phyloP scores from a whole-genome alignment of 179 eudicot genomes.

The Silene coronaria region DNA sequence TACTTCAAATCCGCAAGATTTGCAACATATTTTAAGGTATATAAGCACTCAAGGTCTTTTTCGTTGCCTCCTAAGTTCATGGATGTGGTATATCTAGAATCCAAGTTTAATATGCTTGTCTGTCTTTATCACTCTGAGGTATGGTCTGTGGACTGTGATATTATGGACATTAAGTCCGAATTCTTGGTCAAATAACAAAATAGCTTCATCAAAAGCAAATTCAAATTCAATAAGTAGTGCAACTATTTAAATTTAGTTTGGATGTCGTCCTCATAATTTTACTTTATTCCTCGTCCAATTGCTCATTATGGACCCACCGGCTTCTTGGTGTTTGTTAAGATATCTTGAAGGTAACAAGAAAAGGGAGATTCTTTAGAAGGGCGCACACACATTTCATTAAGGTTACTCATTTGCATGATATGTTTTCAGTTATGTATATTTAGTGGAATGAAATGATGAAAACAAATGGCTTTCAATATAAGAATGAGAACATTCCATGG shows the following conservation, averaged over 20 bases:
- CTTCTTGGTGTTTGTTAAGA: conserved; percentile 9
- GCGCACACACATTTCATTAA: not conserved
- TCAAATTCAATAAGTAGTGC: conserved; percentile 11
- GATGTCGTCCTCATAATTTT: not conserved
- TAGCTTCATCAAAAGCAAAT: conserved; percentile 10
- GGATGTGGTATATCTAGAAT: conserved; percentile 10
- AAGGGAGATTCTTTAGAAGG: conserved; percentile 2
- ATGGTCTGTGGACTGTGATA: conserved; percentile 3
- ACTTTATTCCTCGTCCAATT: not conserved
- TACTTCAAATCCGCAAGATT: not conserved
- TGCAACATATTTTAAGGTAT: not conserved
- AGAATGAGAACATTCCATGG: no score
- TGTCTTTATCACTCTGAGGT: conserved; percentile 27
- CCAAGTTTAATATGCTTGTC: conserved; percentile 19
- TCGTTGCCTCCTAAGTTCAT: not conserved
- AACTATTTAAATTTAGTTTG: conserved; percentile 6
- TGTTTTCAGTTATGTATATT: no score
- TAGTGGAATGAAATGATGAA: no score
- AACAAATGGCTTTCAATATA: no score
- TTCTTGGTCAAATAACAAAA: conserved; percentile 12
- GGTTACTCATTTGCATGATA: conserved; percentile 7
- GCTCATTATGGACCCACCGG: conserved; percentile 1
- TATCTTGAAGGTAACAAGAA: conserved; percentile 7
- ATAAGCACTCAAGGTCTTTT: not conserved
- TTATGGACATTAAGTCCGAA: conserved; percentile 8